Evolutionary conservation across 2,329 filamentous ascomycete genomes (phyloP), one percentile per base, ranked within the genome.

Genomic region (Clonostachys rhizophaga): DNA sequence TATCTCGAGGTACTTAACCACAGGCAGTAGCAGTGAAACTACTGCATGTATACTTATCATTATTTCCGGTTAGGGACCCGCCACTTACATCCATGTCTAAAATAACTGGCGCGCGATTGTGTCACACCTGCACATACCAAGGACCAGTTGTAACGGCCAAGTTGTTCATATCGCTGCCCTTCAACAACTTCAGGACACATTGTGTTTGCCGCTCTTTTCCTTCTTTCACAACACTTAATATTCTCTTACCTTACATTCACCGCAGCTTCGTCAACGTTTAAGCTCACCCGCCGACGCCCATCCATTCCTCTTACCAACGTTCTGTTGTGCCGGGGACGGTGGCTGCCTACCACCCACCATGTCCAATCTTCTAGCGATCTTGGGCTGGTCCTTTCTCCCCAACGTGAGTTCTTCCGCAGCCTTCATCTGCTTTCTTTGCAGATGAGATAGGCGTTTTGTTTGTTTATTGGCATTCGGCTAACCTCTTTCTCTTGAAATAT

Each of bases 361-460:
- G 78, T 76, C 77, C 34, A 63, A 69, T 46, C 55, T 79, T 44
- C 64, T 81, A 45, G 79, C 77, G 49, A 65, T 81, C 40, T 48
- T 79, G 55, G 78, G 76, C 57, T 82, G 78, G 78, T 68, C 68
- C 49, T 80, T 81, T 56, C 70, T 81, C 43, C 78, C 78, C 42
- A 68, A 70, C 45, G 78, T 79, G 24, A 30, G 24, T 30, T 9
- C 24, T 8, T 39, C 20, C 14, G 12, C 37, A 37, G n/a, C n/a
- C 34, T 34, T 34, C 35, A 24, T 43, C 18, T 34, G n/a, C 5
- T 44, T n/a, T 33, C 5, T 44, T 44, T n/a, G 3, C 12, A 6
- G 42, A 42, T 24, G 24, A 10, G 8, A 30, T 10, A 30, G 24
- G 9, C 24, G 24, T 6, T 16, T 24, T 33, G 35, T 36, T 11